phyloP scores from a whole-genome alignment of 805 yeast species.

The Cyberlindnera amylophila region DNA sequence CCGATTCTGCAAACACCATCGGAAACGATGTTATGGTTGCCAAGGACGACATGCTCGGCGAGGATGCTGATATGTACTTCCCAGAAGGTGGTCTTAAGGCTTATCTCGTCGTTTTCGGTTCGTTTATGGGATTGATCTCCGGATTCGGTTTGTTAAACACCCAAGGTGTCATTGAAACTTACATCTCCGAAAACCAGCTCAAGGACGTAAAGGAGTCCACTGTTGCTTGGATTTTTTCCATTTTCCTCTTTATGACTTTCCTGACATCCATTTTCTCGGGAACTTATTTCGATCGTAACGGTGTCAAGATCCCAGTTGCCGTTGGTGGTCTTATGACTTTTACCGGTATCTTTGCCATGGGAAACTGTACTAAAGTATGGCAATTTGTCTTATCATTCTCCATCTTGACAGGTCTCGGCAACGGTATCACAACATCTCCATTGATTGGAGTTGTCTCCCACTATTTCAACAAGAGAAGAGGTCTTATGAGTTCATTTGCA shows the following conservation, averaged over 20 bases:
- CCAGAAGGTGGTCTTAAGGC: conserved; percentile 64
- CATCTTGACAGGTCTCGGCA: conserved; percentile 51
- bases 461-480: conserved; percentile 58
- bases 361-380: conserved; percentile 46
- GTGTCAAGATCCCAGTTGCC: conserved; percentile 40
- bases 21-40: conserved; percentile 8
- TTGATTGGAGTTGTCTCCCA: conserved; percentile 57
- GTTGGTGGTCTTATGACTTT: conserved; percentile 40
- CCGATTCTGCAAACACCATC: conserved; percentile 9
- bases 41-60: conserved; percentile 18
- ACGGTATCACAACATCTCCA: conserved; percentile 55
- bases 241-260: conserved; percentile 47
- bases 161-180: conserved; percentile 60
- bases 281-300: conserved; percentile 52
- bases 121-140: conserved; percentile 51
- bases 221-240: conserved; percentile 63
- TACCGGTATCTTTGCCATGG: conserved; percentile 49
- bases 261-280: conserved; percentile 51
- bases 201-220: conserved; percentile 40
- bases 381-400: conserved; percentile 60
- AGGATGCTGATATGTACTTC: conserved; percentile 29
- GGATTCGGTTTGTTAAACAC: conserved; percentile 55
- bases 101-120: conserved; percentile 53
- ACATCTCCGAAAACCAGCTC: conserved; percentile 53
- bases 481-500: conserved; percentile 46